Percentiles rank a stretch among this genome's conserved stretches.
phyloP scores from a whole-genome alignment of 768 basidiomycete species.

The Agaricus bisporus region DNA sequence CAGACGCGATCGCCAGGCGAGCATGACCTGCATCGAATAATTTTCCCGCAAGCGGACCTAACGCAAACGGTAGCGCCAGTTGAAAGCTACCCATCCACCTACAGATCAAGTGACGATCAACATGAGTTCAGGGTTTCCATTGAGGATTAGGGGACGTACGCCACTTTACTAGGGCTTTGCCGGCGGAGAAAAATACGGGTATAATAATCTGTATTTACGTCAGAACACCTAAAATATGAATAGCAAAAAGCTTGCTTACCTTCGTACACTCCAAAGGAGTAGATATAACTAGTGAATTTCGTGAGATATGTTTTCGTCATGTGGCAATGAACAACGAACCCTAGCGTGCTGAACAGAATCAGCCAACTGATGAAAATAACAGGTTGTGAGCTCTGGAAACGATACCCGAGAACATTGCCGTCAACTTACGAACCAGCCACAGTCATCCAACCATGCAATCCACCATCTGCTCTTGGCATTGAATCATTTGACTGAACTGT shows the following conservation, averaged over 20 bases:
- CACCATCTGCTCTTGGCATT: slow-evolving; percentile 26
- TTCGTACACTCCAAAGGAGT: slow-evolving; percentile 26
- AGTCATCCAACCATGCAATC: slow-evolving; percentile 35
- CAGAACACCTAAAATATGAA: slow-evolving; percentile 17
- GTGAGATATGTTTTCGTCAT: background rate
- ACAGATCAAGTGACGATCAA: slow-evolving; percentile 1
- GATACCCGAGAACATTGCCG: background rate
- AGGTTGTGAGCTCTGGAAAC: background rate
- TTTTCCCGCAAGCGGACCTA: slow-evolving; percentile 34
- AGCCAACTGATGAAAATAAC: slow-evolving; percentile 25
- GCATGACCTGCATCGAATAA: slow-evolving; percentile 44
- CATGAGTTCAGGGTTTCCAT: background rate
- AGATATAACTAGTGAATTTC: slow-evolving; percentile 17
- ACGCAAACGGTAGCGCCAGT: slow-evolving; percentile 36
- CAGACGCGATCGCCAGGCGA: slow-evolving; percentile 20
- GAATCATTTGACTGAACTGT: background rate
- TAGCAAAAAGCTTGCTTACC: slow-evolving; percentile 16
- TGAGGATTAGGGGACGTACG: slow-evolving; percentile 21
- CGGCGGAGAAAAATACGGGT: slow-evolving; percentile 30
- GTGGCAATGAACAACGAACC: slow-evolving; percentile 19
- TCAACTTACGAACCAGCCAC: slow-evolving; percentile 37
- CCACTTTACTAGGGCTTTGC: slow-evolving; percentile 33
- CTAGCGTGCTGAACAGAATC: slow-evolving; percentile 39
- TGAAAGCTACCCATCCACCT: slow-evolving; percentile 48
- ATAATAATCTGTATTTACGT: slow-evolving; percentile 33